Evolutionary conservation across 331 rosid species (phyloP).

Genomic region (Acacia pycnantha): DNA sequence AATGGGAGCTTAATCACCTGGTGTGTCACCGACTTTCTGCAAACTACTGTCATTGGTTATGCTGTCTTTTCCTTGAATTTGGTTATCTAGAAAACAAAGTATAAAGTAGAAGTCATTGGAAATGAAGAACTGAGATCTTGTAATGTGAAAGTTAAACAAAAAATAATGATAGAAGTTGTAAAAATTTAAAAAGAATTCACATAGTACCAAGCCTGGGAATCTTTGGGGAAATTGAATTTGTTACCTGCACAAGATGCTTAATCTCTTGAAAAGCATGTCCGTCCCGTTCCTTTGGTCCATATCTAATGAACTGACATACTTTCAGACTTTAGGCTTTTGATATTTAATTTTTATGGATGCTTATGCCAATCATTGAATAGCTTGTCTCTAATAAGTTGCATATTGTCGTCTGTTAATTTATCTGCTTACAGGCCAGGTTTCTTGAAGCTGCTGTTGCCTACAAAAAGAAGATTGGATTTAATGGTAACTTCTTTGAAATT

Average conservation of each 20-base stretch:
- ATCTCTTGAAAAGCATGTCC: neutral
- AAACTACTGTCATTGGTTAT: neutral
- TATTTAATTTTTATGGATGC: neutral
- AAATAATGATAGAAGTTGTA: neutral
- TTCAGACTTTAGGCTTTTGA: neutral
- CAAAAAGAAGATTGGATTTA: conserved; percentile 95
- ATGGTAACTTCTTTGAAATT: conserved; percentile 45
- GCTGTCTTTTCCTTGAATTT: neutral
- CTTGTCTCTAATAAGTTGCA: conserved; percentile 2
- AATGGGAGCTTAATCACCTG: conserved; percentile 86
- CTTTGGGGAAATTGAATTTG: neutral
- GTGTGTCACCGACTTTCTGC: conserved; percentile 37
- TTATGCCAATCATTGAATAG: neutral
- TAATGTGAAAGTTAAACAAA: neutral
- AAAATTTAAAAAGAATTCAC: neutral
- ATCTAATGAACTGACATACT: neutral
- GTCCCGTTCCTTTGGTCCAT: neutral
- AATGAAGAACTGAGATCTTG: neutral
- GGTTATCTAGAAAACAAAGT: neutral
- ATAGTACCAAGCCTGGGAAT: neutral
- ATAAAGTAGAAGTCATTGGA: conserved; percentile 19
- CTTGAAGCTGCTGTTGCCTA: conserved; percentile 77
- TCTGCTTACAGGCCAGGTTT: conserved; percentile 75
- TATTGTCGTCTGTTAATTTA: conserved; percentile 19
- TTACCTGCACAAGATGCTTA: neutral